A percentile compares a stretch with the other conserved stretches of the same genome.
phyloP scores from a whole-genome alignment of 164 flowering plant species.

The Santalum album region DNA sequence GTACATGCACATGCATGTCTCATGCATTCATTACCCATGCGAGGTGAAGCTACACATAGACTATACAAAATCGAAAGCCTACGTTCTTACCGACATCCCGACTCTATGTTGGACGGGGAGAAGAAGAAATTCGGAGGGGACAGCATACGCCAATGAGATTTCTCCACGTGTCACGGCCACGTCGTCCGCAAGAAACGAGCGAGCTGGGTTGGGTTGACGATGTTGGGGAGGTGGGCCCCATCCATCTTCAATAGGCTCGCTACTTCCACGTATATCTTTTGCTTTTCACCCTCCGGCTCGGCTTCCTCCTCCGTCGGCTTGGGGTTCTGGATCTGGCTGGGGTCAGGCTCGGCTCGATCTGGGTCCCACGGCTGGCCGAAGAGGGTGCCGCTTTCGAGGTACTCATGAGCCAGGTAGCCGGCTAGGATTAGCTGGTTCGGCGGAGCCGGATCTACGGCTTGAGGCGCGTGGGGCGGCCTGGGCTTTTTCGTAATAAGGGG shows the following conservation, averaged over 20 bases:
- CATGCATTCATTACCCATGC: too few species aligned
- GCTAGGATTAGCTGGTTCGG: conserved; percentile 49
- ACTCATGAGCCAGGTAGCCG: conserved; percentile 81
- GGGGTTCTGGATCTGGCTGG: background rate
- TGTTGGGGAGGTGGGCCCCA: conserved; percentile 65
- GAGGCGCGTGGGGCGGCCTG: background rate
- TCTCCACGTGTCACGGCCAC: conserved; percentile 24
- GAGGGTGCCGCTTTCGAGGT: conserved; percentile 53
- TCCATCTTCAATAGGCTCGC: conserved; percentile 50
- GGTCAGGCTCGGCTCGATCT: conserved; percentile 28
- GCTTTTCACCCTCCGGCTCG: conserved; percentile 11
- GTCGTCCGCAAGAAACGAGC: conserved; percentile 47
- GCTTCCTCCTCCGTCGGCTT: background rate
- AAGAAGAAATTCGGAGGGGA: too few species aligned
- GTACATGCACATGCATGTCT: too few species aligned
- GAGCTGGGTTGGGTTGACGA: conserved; percentile 80
- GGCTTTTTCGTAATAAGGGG: conserved; percentile 1
- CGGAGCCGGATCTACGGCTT: conserved; percentile 4
- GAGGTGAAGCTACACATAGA: too few species aligned
- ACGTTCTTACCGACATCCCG: too few species aligned
- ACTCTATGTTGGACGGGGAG: too few species aligned
- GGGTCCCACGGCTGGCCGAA: conserved; percentile 64
- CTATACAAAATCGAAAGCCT: too few species aligned
- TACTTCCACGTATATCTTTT: conserved; percentile 49
- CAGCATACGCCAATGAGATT: conserved; percentile 10